These are phyloP conservation scores for Puccinia hordei DNA, from an alignment of 1,284 basidiomycete species.

Conservation along the genomic window DNA sequence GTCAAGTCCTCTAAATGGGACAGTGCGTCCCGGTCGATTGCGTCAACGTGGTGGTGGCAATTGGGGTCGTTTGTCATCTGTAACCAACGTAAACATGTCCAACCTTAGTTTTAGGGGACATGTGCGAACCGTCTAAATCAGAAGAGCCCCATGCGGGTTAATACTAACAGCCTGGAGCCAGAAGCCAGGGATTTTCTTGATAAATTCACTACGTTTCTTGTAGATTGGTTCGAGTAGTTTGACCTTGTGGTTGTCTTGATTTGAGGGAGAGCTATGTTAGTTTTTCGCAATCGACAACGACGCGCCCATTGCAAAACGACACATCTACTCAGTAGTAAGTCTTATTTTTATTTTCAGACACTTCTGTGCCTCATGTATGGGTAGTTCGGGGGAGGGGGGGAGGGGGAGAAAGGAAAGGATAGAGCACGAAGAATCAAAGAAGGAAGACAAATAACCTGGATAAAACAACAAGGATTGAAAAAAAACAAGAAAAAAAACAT, in stretches of 20 bases:
- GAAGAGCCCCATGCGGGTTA: background rate
- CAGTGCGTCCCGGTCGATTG: constrained; percentile 41
- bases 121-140: background rate
- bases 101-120: background rate
- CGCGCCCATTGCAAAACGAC: background rate
- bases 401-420: too few relatives aligned
- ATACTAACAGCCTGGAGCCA: constrained; percentile 42
- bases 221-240: constrained; percentile 40
- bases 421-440: too few relatives aligned
- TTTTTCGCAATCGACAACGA: background rate
- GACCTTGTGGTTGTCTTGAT: constrained; percentile 32
- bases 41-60: background rate
- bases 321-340: too few relatives aligned
- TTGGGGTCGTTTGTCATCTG: constrained; percentile 34
- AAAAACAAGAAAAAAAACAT: background rate
- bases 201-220: constrained; percentile 40
- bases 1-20: constrained; percentile 24
- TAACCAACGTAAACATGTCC: constrained; percentile 51
- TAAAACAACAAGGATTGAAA: background rate
- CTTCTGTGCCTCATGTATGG: too few relatives aligned
- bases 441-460: too few relatives aligned
- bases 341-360: too few relatives aligned
- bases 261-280: background rate
- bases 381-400: too few relatives aligned
- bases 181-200: constrained; percentile 28